Evolutionary conservation across 2,329 filamentous ascomycete species (phyloP).

Genomic region (Celoporthe dispersa): DNA sequence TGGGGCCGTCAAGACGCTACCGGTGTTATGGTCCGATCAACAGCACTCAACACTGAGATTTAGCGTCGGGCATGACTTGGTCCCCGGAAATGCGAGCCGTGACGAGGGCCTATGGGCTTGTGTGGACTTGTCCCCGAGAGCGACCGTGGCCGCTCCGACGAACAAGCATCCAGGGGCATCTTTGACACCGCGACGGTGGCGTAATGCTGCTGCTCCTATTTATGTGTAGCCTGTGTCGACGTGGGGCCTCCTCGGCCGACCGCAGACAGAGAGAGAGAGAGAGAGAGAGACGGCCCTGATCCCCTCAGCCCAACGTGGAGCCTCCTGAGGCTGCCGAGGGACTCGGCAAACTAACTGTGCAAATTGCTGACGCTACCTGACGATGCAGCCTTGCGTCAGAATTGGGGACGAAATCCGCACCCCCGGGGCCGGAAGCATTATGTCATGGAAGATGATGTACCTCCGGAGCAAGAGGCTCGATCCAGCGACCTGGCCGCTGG

Average conservation of each 20-base stretch:
- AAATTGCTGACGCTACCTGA: slow-evolving; percentile 15
- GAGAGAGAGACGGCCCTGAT: background rate
- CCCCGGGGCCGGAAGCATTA: background rate
- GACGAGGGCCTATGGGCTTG: background rate
- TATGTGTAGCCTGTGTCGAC: slow-evolving; percentile 3
- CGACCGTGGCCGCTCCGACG: background rate
- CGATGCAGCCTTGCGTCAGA: slow-evolving; percentile 7
- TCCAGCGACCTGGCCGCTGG: background rate
- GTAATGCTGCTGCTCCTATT: background rate
- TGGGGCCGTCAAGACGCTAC: background rate
- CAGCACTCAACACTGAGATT: background rate
- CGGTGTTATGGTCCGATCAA: background rate
- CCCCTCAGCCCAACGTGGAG: slow-evolving; percentile 3
- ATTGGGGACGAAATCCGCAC: background rate
- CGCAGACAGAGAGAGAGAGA: no score
- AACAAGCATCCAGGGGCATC: background rate
- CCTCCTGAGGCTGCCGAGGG: slow-evolving; percentile 13
- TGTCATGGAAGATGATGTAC: slow-evolving; percentile 13
- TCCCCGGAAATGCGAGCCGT: background rate
- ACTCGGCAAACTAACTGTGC: slow-evolving; percentile 3
- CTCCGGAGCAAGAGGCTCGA: slow-evolving; percentile 25
- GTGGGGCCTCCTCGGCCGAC: slow-evolving; percentile 17
- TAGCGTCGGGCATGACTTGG: slow-evolving; percentile 4
- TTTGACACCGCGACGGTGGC: background rate
- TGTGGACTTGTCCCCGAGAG: background rate